Conservation (phyloP, 306 rosid genomes). For the Prunus salicina region DNA sequence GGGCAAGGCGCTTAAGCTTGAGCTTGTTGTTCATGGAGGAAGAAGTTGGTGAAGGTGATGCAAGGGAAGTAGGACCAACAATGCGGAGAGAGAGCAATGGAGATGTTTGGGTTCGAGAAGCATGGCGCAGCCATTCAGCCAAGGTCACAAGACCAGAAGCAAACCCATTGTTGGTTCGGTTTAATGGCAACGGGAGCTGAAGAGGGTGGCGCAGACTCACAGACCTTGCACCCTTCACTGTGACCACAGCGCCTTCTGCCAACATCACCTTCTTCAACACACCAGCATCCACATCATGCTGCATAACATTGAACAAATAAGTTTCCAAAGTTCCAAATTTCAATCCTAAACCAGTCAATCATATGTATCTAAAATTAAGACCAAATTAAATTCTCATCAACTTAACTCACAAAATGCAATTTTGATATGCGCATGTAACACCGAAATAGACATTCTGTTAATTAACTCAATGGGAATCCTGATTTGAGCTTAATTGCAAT, state of each 20-base stretch:
- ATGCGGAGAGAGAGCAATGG: slow-evolving; percentile 75
- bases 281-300: slow-evolving; percentile 99
- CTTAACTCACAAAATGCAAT: not conserved
- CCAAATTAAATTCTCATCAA: not conserved
- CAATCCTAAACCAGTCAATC: not conserved
- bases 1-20: slow-evolving; percentile 93
- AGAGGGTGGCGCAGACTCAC: slow-evolving; percentile 89
- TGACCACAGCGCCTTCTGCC: slow-evolving; percentile 98
- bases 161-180: slow-evolving; percentile 50
- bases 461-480: not conserved
- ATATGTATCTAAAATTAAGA: not conserved
- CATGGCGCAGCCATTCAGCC: slow-evolving; percentile 68
- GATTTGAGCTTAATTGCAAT: not conserved
- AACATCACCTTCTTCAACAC: slow-evolving; percentile 85
- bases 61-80: slow-evolving; percentile 82
- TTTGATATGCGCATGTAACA: not conserved
- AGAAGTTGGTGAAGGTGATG: slow-evolving; percentile 58
- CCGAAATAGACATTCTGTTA: not conserved
- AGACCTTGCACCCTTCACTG: slow-evolving; percentile 89
- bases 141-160: slow-evolving; percentile 76
- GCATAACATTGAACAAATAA: slow-evolving; percentile 31
- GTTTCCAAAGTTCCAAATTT: not conserved
- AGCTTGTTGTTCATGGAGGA: slow-evolving; percentile 55
- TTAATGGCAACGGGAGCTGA: slow-evolving; percentile 74
- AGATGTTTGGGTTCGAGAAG: slow-evolving; percentile 48